phyloP scores from a whole-genome alignment of 306 rosid species.

The Acmispon strigosus region DNA sequence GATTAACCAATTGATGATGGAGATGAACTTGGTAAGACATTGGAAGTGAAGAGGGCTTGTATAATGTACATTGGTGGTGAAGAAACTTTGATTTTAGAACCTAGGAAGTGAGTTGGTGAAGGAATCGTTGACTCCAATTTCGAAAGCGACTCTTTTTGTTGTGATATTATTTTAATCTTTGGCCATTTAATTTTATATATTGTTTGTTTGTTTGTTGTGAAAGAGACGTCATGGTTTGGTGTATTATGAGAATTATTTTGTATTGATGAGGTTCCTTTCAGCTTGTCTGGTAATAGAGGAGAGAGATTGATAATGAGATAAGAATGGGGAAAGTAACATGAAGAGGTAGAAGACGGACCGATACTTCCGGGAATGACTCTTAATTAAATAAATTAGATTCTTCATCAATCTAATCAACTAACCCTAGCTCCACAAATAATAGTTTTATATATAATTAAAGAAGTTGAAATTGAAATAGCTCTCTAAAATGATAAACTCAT shows the following conservation, averaged over 20 bases:
- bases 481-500: slow-evolving; percentile 16
- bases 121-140: slow-evolving; percentile 45
- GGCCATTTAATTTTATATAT: neutral
- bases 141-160: slow-evolving; percentile 35
- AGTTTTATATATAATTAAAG: neutral
- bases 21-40: neutral
- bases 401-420: slow-evolving; percentile 29
- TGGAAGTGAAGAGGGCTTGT: neutral
- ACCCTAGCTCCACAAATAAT: neutral
- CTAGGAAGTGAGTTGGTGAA: slow-evolving; percentile 43
- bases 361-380: slow-evolving; percentile 34
- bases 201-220: slow-evolving; percentile 36
- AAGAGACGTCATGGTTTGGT: slow-evolving; percentile 29
- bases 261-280: slow-evolving; percentile 26
- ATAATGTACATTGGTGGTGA: slow-evolving; percentile 17
- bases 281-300: slow-evolving; percentile 19
- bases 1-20: neutral
- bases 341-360: slow-evolving; percentile 36
- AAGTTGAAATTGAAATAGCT: neutral
- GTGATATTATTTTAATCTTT: neutral
- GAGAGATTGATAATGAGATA: neutral
- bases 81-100: slow-evolving; percentile 33
- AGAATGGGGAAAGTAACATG: slow-evolving; percentile 33
- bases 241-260: slow-evolving; percentile 6
- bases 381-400: slow-evolving; percentile 25